Base-by-base conservation (phyloP, 495 filamentous ascomycete species). In the Talaromyces stipitatus region DNA sequence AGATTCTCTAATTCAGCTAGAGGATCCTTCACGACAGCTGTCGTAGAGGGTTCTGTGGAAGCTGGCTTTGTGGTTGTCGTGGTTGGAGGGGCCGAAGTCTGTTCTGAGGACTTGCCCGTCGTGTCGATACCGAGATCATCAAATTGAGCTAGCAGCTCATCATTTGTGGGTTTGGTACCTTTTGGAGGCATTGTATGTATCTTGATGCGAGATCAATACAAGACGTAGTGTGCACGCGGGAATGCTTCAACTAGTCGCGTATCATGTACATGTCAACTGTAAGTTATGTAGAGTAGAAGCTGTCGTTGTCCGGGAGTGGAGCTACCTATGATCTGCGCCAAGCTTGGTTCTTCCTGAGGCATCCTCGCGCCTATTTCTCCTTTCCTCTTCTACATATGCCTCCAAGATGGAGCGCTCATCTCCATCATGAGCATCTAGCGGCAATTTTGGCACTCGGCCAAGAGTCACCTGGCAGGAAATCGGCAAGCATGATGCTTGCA, bases 1-100 rank as follows among this genome's bases (percentile, higher is more conserved):
- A 95, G 84, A 58, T 85, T 84, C 64, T 89, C 89, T 57, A 98
- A 82, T 59, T 97, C 91, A 47, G 90, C 89, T 36, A 98, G 83
- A 54, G 89, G 78, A 63, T 96, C 91, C 53, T 82, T 72, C 29
- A 76, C 76, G 28, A 72, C 66, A 60, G 79, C 75, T 46, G 70
- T 73, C 50, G 70, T 66, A 29, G 66, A 52, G 58, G 60, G 72
- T 65, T 68, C 79, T 83, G 57, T 72, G 48, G 41, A 64, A 26
- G 54, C 18, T 47, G 47, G 41, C 41, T 33, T 47, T 11, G 46
- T 41, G 30, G 46, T 58, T 2, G 56, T 48, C 12, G 45, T 26
- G 20, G 2, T 56, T 30, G 54, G n/a, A 24, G 32, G 33, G n/a
- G 48, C 27, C 3, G 24, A 11, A 23, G 45, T 55, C 58, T 62